phyloP scores from a whole-genome alignment of 1,284 basidiomycete species.

The Laetiporus sulphureus region DNA sequence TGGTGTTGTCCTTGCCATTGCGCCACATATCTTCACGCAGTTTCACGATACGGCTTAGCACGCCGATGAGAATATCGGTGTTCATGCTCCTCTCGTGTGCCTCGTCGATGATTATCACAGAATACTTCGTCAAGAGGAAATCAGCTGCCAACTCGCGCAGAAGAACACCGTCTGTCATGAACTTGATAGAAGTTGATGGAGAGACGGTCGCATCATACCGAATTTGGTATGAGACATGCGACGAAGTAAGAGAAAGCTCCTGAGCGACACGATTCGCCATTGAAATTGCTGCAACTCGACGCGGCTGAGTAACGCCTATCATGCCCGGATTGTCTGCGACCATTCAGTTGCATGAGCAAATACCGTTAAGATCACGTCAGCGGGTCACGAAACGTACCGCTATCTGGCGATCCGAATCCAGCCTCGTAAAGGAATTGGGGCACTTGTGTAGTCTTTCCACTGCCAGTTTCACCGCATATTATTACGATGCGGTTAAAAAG shows the following conservation, averaged over 20 bases:
- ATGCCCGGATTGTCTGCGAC: constrained; percentile 88
- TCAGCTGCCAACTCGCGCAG: constrained; percentile 90
- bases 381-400: constrained; percentile 44
- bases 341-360: not conserved
- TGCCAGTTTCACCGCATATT: constrained; percentile 86
- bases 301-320: constrained; percentile 96
- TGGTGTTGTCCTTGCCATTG: constrained; percentile 57
- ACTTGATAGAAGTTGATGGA: constrained; percentile 89
- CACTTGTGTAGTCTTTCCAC: constrained; percentile 97
- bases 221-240: constrained; percentile 91
- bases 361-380: constrained; percentile 4
- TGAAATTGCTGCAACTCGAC: constrained; percentile 95
- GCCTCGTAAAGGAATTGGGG: constrained; percentile 93
- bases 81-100: constrained; percentile 98
- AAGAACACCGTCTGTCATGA: constrained; percentile 99
- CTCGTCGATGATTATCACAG: constrained; percentile 94
- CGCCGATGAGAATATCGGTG: constrained; percentile 96
- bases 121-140: constrained; percentile 87
- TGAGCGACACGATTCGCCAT: constrained; percentile 90
- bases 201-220: constrained; percentile 95
- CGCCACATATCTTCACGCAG: constrained; percentile 88
- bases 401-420: constrained; percentile 83
- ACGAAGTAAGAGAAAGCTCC: constrained; percentile 79
- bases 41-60: constrained; percentile 87
- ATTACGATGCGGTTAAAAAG: constrained; percentile 76